Evolutionary conservation across 805 yeast genomes (phyloP), one percentile per base, ranked within the genome.

Genomic region (Schwanniomyces vanrijiae): DNA sequence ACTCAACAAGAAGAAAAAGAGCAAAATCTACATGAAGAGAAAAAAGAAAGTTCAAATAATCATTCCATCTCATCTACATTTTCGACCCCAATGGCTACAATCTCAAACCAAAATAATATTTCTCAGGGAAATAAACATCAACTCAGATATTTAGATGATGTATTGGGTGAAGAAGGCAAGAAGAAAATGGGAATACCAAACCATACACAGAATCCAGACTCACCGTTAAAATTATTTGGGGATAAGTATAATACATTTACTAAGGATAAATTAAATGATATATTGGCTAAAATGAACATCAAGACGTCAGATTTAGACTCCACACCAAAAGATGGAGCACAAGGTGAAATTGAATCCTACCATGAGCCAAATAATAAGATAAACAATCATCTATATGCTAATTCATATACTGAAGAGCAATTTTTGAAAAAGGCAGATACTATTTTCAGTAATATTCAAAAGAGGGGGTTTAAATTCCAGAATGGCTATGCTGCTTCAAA

Each of bases 171-270:
- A 9, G 52, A 55, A 37, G 60, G 56, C 35, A 49, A 49, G 19
- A n/a, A 22, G 41, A 54, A 54, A 10, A 50, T 44, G 34, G 52
- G 58, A 26, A 3, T 14, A 24, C n/a, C 16, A 2, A 37, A 20
- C n/a, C 51, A 46, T 39, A 20, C 47, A 14, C 54, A 55, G n/a
- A 59, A 60, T 19, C 68, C 68, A 1, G 73, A 64, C 13, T 69
- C 75, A n/a, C 78, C 78, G 1, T 59, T 73, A 39, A 73, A 73
- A 48, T 55, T 73, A 13, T 73, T 68, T 48, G 64, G 66, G 6
- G 63, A 60, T 41, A 61, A 69, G 28, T 73, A 73, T 50, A 69
- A 73, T 51, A 73, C 78, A 0, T 73, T 61, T 45, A 73, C 78
- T 9, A 68, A 69, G 43, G 70, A 56, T 37, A 62, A 56, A 42